Evolutionary conservation across 148 eudicot species (phyloP), one percentile per base, ranked within the genome.

Genomic region (Fagopyrum tataricum): DNA sequence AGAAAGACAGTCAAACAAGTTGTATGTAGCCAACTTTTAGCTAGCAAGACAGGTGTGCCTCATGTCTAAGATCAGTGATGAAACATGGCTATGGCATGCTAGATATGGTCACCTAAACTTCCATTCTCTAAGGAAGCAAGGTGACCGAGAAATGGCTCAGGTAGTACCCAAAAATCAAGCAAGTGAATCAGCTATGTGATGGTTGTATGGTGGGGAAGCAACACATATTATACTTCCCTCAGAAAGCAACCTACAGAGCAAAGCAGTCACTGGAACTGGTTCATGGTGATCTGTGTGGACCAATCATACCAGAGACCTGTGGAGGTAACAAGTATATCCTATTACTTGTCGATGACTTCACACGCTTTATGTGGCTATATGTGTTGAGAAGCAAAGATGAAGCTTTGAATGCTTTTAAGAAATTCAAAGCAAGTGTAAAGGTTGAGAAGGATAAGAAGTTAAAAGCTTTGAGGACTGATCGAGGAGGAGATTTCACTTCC

Each of bases 261-360:
- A 44, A 41, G 14, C 21, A 67, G 4, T 15, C 8, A 2, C 46
- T 74, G 4, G 77, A 78, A 20, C 44, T 78, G 14, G 71, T 78
- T 0, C 80, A 78, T 47, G 58, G 67, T 10, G 80, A 78, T 17
- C 14, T 78, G 9, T 73, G 77, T 31, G 80, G 80, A 15, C 80
- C 77, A 68, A 73, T 78, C 23, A 31, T 43, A 4, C 73, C 73
- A 15, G 15, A 7, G 0, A 62, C 80, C 0, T 5, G 44, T 20
- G 52, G 69, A 9, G 76, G 72, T 49, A 67, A 56, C 10, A 20
- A 66, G 44, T 78, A 73, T 42, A 52, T 78, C 10, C 11, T 78
- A 5, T 7, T 59, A 0, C 44, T 78, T 14, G 67, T 78, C 8
- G 73, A 78, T 78, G 80, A 78, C 43, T 26, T 8, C 17, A 9